Conservation (phyloP, 1,139 yeast genomes). For the Casaregolazyma lundiana region DNA sequence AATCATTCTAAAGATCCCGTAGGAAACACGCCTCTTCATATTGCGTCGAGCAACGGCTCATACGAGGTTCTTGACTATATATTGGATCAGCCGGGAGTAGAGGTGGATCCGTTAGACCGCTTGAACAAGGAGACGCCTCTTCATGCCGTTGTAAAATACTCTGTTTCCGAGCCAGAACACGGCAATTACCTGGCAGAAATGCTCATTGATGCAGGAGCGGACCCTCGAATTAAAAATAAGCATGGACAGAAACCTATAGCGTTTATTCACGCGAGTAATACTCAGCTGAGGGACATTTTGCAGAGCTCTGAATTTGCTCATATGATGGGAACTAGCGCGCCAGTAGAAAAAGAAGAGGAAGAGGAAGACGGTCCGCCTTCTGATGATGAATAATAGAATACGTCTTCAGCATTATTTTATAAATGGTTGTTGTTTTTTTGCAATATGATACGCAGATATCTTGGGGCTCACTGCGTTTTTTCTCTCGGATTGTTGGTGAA, state of each 20-base stretch:
- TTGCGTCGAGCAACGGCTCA: constrained; percentile 76
- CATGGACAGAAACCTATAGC: constrained; percentile 72
- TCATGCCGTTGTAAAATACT: constrained; percentile 76
- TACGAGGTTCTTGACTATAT: constrained; percentile 76
- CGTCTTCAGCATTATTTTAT: background rate
- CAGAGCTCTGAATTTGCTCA: constrained; percentile 80
- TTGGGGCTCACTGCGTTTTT: background rate
- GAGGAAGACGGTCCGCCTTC: constrained; percentile 18
- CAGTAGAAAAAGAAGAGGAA: constrained; percentile 28
- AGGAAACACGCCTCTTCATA: constrained; percentile 78
- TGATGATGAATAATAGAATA: constrained; percentile 11
- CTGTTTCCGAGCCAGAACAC: constrained; percentile 76
- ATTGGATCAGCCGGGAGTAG: constrained; percentile 86
- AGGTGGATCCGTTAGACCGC: constrained; percentile 73
- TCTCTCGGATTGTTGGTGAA: constrained; percentile 16
- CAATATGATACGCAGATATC: background rate
- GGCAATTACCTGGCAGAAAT: constrained; percentile 76
- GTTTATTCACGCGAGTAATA: constrained; percentile 50
- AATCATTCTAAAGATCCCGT: constrained; percentile 71
- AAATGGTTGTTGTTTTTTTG: background rate
- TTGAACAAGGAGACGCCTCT: constrained; percentile 82
- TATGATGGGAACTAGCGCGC: constrained; percentile 28
- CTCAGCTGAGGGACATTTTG: constrained; percentile 54
- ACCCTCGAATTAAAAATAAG: constrained; percentile 58
- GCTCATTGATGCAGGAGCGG: constrained; percentile 88